These are phyloP conservation scores for Dothistroma pini DNA, from an alignment of 2,329 filamentous ascomycete species.

Conservation along the genomic window DNA sequence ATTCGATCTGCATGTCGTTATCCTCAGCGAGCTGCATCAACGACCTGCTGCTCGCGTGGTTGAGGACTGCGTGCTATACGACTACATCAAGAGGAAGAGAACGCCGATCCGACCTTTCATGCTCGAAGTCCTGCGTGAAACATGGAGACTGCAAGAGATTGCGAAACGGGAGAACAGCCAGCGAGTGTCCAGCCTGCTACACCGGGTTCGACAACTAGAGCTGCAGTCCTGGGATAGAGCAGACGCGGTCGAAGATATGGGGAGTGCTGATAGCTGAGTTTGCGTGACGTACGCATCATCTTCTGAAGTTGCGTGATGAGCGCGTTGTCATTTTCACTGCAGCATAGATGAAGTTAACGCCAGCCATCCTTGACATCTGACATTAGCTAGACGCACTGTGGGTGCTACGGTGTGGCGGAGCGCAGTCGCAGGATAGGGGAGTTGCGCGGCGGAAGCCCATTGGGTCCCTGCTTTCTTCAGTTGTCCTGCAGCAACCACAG, in stretches of 20 bases:
- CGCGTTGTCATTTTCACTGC: background rate
- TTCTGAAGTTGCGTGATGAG: background rate
- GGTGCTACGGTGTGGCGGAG: background rate
- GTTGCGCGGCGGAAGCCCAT: no score
- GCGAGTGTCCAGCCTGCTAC: conserved; percentile 55
- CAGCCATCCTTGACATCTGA: background rate
- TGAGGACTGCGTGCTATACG: conserved; percentile 78
- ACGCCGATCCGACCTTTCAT: conserved; percentile 58
- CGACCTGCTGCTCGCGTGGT: conserved; percentile 68
- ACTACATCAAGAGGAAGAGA: conserved; percentile 61
- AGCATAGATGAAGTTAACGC: background rate
- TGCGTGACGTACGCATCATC: background rate
- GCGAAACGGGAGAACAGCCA: conserved; percentile 52
- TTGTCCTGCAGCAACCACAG: background rate
- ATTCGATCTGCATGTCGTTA: conserved; percentile 59
- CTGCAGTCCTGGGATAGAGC: conserved; percentile 67
- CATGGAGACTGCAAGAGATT: conserved; percentile 60
- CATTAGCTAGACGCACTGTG: background rate
- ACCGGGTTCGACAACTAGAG: conserved; percentile 62
- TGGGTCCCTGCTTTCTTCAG: background rate
- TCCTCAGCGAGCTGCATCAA: conserved; percentile 72
- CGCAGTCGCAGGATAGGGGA: background rate
- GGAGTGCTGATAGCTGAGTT: conserved; percentile 12
- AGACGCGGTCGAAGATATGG: conserved; percentile 60
- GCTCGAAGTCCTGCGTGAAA: conserved; percentile 56